Base-by-base conservation (phyloP, 2,329 filamentous ascomycete species). In the Acephala macrosclerotiorum region DNA sequence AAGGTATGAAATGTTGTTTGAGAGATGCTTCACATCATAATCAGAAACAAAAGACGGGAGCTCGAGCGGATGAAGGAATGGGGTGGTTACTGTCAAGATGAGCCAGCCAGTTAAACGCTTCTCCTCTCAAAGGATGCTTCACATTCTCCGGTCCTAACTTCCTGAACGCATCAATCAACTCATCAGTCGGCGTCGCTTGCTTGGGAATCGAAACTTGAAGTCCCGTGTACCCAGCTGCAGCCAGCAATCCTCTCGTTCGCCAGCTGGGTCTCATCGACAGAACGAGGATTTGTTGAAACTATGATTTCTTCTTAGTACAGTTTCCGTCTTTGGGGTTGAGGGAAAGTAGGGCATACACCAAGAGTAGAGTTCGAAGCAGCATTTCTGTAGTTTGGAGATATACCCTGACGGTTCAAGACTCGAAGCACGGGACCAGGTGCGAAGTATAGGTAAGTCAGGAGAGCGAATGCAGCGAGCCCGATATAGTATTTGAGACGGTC, bases 231-330 rank as follows among this genome's bases (percentile, higher is more conserved):
- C 72, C 69, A 1, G 77, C 78, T 1, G 78, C 78, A 1, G 76
- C 76, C 16, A 73, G 61, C 6, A 80, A 74, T 2, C 78, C 78
- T 36, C 76, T 70, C 3, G 75, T 77, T 11, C 78, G 74, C 78
- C 78, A 80, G 67, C 74, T 77, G 1, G 75, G 75, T 14, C 72
- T 68, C 38, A 64, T 67, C 14, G 77, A 78, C 6, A 79, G 69
- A 11, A 73, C 74, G 26, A 79, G 61, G 55, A 79, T 62, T 49
- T 63, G 51, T 47, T 66, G 33, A 36, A 66, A 66, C 65, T 61
- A 11, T 38, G 29, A 18, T 18, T 16, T 11, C 14, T 5, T 4
- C 4, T 58, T 53, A 53, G 49, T 58, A 29, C 5, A 29, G 36
- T 6, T 42, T 26, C 16, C 2, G n/a, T 8, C 22, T 40, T 51